Base-by-base conservation (phyloP, 2,329 filamentous ascomycete genomes). In the Ophiocordyceps camponoti-rufipedis region DNA sequence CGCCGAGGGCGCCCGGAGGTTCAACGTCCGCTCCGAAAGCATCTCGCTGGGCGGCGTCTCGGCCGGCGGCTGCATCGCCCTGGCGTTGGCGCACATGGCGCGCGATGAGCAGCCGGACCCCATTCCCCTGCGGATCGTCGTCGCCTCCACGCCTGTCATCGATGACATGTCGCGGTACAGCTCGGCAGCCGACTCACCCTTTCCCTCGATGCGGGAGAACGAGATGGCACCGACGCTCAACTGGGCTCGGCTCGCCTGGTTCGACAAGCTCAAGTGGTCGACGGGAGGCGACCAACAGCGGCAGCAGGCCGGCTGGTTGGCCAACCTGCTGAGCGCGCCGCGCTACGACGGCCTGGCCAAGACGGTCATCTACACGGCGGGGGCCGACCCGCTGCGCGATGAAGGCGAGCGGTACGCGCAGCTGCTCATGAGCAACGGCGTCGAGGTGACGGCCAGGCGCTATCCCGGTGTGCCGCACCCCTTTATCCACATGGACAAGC, bases 401-500 rank as follows among this genome's bases (percentile, higher is more conserved):
- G 69, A 71, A 50, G 69, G 67, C 2, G 68, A 71, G 54, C 62
- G 62, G 0, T 71, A 71, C 48, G 68, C 57, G 0, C 53, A 54
- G 49, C 59, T 62, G 50, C 50, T 71, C 46, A 54, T 66, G 10
- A 59, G 64, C 48, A 55, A 57, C n/a, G 68, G 68, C 2, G 65
- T 64, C 47, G 61, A 67, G 50, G 67, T 71, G 23, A 63, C 62
- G 1, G 48, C 66, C 48, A 65, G 63, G 52, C 54, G 68, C n/a
- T 71, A 69, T 48, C 50, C 56, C 1, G 68, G 68, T 0, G 63
- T 68, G 31, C 69, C 69, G 10, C 69, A 72, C 49, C 65, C 64
- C 0, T 72, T 71, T 50, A 67, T 68, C 65, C 66, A 69, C 51
- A 69, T 69, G 66, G 65, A 62, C 43, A 58, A 56, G 49, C 52